Base-by-base conservation (phyloP, 495 filamentous ascomycete genomes). In the Penicillium paradoxum region DNA sequence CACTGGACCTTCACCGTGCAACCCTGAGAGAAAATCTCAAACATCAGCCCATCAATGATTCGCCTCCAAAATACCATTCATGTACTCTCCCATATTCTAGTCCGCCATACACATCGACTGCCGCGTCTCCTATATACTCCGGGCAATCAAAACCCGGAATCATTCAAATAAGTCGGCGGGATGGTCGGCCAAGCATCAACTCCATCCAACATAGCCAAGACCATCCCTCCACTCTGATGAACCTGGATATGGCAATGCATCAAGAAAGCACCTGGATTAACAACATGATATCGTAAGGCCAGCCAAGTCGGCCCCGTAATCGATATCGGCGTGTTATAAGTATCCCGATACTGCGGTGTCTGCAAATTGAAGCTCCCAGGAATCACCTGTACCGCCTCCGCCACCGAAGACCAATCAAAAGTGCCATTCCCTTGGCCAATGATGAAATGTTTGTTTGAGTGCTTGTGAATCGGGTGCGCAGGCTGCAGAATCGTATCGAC, bases 161-260 rank as follows among this genome's bases (percentile, higher is more conserved):
- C 57, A 56, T 47, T 18, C 43, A 51, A 49, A 51, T 72, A 73
- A 21, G 54, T 57, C 40, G 55, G 45, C 0, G 69, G 67, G 11
- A 74, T 49, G 17, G 56, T 54, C 13, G 81, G 81, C 79, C 79
- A 83, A 11, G 58, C 66, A 54, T 86, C 81, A 22, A 80, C 64
- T 0, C 80, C 82, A 64, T 86, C 82, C 49, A 80, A 60, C 21
- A 84, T 69, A 0, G 70, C 72, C 63, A 84, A 52, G 0, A 65
- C 68, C 79, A 84, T 84, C 5, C 82, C 82, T 1, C 79, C 80
- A 50, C 63, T 63, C 33, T 80, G 58, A 69, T 85, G 82, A 17
- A 72, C 71, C 65, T 81, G 72, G 33, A 84, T 78, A 63, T 86
- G 82, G 55, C 83, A 84, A 62, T 86, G 81, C 39, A 86, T 51